Conservation (phyloP, 2,329 filamentous ascomycete genomes). For the Thelonectria rubi region DNA sequence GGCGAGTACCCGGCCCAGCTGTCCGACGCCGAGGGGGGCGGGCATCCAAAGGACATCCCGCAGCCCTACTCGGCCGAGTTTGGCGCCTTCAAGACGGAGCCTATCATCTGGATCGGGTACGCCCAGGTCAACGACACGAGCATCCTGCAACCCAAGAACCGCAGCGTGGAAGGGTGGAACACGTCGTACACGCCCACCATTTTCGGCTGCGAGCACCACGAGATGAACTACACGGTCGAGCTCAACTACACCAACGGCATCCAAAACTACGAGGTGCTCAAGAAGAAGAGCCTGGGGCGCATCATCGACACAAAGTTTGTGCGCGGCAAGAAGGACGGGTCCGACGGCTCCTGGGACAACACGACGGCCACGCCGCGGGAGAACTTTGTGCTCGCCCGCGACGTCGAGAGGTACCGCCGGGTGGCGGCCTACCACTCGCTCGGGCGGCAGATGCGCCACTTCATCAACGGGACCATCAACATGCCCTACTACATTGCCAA, state of each 20-base stretch:
- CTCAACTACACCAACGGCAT: slow-evolving; percentile 37
- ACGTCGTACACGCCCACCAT: slow-evolving; percentile 40
- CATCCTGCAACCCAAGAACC: slow-evolving; percentile 28
- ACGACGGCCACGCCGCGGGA: slow-evolving; percentile 28
- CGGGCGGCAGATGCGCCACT: slow-evolving; percentile 29
- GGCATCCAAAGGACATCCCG: slow-evolving; percentile 23
- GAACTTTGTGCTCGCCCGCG: slow-evolving; percentile 34
- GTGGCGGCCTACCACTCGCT: slow-evolving; percentile 37
- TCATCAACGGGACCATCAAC: slow-evolving; percentile 38
- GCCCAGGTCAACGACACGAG: slow-evolving; percentile 33
- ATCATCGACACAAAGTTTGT: slow-evolving; percentile 36
- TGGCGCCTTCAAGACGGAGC: slow-evolving; percentile 37
- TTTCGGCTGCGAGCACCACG: slow-evolving; percentile 39
- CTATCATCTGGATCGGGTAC: slow-evolving; percentile 40
- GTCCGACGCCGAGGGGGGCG: slow-evolving; percentile 15
- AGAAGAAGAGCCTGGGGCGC: slow-evolving; percentile 30
- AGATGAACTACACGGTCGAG: slow-evolving; percentile 36
- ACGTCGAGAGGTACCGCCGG: slow-evolving; percentile 32
- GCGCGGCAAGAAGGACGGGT: slow-evolving; percentile 21
- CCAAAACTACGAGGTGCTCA: slow-evolving; percentile 30
- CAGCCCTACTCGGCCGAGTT: slow-evolving; percentile 36
- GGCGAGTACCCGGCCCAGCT: slow-evolving; percentile 37
- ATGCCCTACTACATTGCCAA: slow-evolving; percentile 34
- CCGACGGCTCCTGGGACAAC: slow-evolving; percentile 33
- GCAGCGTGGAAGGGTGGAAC: slow-evolving; percentile 27